phyloP scores from a whole-genome alignment of 1,139 yeast species.

The Kodamaea ohmeri region DNA sequence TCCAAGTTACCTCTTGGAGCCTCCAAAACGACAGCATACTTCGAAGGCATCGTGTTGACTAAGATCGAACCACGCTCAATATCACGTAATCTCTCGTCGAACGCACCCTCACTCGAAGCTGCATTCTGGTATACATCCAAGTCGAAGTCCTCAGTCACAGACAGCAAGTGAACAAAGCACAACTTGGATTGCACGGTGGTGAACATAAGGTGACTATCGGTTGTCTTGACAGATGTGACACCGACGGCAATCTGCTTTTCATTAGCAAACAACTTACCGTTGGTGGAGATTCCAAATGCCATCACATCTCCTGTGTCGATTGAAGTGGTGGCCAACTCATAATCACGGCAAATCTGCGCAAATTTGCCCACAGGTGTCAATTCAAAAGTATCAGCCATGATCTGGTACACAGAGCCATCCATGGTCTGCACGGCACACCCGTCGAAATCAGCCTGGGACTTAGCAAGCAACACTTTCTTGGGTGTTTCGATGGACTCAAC shows the following conservation, averaged over 20 bases:
- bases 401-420: slow-evolving; percentile 55
- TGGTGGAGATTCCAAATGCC: slow-evolving; percentile 69
- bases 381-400: slow-evolving; percentile 18
- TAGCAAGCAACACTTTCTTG: slow-evolving; percentile 54
- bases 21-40: slow-evolving; percentile 78
- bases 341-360: slow-evolving; percentile 69
- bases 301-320: slow-evolving; percentile 26
- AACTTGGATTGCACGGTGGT: slow-evolving; percentile 87
- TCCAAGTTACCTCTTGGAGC: slow-evolving; percentile 97
- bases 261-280: slow-evolving; percentile 73
- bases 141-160: slow-evolving; percentile 26
- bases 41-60: slow-evolving; percentile 79
- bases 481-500: slow-evolving; percentile 42
- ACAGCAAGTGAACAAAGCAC: slow-evolving; percentile 73
- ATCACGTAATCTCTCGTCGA: slow-evolving; percentile 82
- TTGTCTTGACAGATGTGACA: slow-evolving; percentile 76
- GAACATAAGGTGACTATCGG: slow-evolving; percentile 71
- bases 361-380: slow-evolving; percentile 40
- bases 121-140: slow-evolving; percentile 21
- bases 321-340: slow-evolving; percentile 43
- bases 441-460: slow-evolving; percentile 54
- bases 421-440: slow-evolving; percentile 57
- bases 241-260: slow-evolving; percentile 63
- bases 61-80: slow-evolving; percentile 89
- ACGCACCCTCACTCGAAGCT: slow-evolving; percentile 17